Conservation (phyloP, 306 rosid genomes). For the Medicago lupulina region DNA sequence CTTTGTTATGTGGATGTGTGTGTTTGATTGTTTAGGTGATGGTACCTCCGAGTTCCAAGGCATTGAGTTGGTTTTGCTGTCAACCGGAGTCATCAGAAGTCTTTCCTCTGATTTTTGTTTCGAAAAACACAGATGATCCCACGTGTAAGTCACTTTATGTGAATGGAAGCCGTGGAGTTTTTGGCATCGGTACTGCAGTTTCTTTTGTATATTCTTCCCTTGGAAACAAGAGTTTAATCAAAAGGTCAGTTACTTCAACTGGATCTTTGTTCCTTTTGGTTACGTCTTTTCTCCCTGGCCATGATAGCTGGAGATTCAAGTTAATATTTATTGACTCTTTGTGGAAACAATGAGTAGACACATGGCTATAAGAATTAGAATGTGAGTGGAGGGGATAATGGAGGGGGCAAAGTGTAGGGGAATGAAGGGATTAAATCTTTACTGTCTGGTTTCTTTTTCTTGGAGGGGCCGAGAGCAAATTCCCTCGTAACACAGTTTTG, state of each 20-base stretch:
- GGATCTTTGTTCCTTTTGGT: slow-evolving; percentile 2
- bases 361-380: slow-evolving; percentile 1
- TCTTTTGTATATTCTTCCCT: slow-evolving; percentile 51
- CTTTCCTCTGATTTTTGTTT: slow-evolving; percentile 74
- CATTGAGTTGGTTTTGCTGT: slow-evolving; percentile 77
- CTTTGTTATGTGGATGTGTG: slow-evolving; percentile 32
- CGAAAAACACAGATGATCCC: slow-evolving; percentile 61
- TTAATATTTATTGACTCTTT: slow-evolving; percentile 4
- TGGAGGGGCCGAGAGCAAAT: neutral
- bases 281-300: neutral
- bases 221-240: slow-evolving; percentile 48
- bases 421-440: neutral
- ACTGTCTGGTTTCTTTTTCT: neutral
- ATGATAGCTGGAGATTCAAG: slow-evolving; percentile 11
- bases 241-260: slow-evolving; percentile 50
- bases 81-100: slow-evolving; percentile 73
- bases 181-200: slow-evolving; percentile 83
- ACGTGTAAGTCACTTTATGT: slow-evolving; percentile 61
- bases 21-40: slow-evolving; percentile 61
- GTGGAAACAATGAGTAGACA: slow-evolving; percentile 11
- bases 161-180: slow-evolving; percentile 75
- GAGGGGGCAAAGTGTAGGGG: neutral
- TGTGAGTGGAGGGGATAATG: slow-evolving; percentile 7
- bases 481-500: neutral
- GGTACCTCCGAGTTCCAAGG: slow-evolving; percentile 85